Evolutionary conservation across 345 rosid species (phyloP), one percentile per base, ranked within the genome.

Genomic region (Lepidium sativum): DNA sequence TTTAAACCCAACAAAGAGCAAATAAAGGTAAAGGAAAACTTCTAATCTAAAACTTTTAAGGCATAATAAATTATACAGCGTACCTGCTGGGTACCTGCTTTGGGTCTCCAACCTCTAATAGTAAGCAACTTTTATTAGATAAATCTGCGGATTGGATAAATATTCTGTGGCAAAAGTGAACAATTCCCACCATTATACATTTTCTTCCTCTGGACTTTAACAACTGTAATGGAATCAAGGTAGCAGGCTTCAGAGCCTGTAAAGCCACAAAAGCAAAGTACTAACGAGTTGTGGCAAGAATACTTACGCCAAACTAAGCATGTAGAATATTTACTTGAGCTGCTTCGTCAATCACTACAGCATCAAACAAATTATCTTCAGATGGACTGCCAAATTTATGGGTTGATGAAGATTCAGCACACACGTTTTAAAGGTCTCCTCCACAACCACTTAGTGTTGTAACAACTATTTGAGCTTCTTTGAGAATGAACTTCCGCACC

Each of bases 171-270:
- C 13, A 8, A 21, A 69, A 39, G 49, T 41, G 42, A 63, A 55
- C 9, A 17, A 47, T 62, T 55, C 85, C 54, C 75, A 92, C 99
- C 99, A 92, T 87, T 63, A 92, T 71, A 69, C 97, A 89, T 71
- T 82, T 85, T 56, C 96, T 87, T 52, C 96, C 92, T 59, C 73
- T 74, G 17, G 99, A 86, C 82, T 87, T 92, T 63, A 92, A 72
- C 75, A 92, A 87, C 65, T 86, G 99, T 61, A 92, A 84, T 69
- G 99, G 97, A 81, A 92, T 92, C 77, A 92, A 85, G 18, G 95
- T 84, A 65, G 99, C 97, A n/a, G 99, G 99, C 78, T 92, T 97
- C 69, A 92, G 79, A 58, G 99, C 99, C 99, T 92, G 80, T 34
- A 79, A 56, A 43, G 32, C 37, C 18, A 80, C 11, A 71, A 31